Evolutionary conservation across 495 filamentous ascomycete genomes (phyloP).

Genomic region (Aspergillus nanangensis): DNA sequence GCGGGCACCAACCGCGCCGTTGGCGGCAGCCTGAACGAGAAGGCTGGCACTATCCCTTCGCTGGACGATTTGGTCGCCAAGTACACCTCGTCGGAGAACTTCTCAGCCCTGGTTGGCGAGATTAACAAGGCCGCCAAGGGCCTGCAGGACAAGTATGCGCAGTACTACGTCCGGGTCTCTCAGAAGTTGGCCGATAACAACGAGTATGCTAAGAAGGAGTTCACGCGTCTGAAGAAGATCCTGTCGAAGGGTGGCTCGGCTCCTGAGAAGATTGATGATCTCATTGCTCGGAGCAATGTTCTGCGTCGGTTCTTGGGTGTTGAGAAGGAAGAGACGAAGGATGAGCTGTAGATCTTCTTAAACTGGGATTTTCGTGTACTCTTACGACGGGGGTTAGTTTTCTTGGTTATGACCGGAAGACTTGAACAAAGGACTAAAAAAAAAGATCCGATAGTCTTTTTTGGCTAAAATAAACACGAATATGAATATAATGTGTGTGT

Average conservation of each 20-base stretch:
- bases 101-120: constrained; percentile 58
- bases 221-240: constrained; percentile 72
- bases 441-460: neutral
- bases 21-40: constrained; percentile 75
- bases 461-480: neutral
- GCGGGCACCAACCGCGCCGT: constrained; percentile 79
- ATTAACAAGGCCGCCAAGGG: constrained; percentile 63
- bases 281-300: constrained; percentile 84
- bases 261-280: constrained; percentile 82
- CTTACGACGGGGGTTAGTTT: no score
- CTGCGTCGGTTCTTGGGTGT: constrained; percentile 66
- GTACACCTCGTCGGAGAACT: constrained; percentile 48
- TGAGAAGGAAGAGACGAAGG: constrained; percentile 45
- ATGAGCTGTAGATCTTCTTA: constrained; percentile 58
- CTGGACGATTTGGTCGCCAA: constrained; percentile 72
- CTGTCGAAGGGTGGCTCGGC: constrained; percentile 81
- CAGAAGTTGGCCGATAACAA: constrained; percentile 74
- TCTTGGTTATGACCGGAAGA: no score
- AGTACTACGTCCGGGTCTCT: constrained; percentile 90
- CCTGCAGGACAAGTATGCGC: constrained; percentile 77
- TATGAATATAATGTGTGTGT: neutral
- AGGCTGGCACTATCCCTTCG: constrained; percentile 74
- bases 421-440: no score
- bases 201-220: constrained; percentile 81
- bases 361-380: neutral